phyloP scores from a whole-genome alignment of 495 filamentous ascomycete genomes.

The Penicillium lagena region DNA sequence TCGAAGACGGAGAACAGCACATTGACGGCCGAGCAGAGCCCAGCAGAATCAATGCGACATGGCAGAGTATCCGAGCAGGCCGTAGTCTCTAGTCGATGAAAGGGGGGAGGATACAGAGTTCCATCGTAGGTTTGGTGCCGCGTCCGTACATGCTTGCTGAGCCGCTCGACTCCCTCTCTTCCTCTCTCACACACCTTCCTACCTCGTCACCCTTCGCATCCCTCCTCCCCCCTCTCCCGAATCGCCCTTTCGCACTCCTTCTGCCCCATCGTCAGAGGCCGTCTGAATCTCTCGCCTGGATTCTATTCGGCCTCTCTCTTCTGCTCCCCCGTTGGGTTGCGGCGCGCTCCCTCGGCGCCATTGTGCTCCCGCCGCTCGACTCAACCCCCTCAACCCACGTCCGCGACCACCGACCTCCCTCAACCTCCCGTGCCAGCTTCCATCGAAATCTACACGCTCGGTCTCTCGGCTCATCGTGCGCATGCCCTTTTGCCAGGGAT shows the following conservation, averaged over 20 bases:
- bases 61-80: no score
- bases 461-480: conserved; percentile 22
- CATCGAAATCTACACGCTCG: conserved; percentile 12
- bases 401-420: conserved; percentile 26
- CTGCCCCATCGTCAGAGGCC: conserved; percentile 3
- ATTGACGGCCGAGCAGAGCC: no score
- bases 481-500: conserved; percentile 36
- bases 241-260: conserved; percentile 9
- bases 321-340: conserved; percentile 22
- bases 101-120: no score
- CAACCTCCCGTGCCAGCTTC: conserved; percentile 16
- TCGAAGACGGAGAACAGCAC: no score
- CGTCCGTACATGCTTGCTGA: no score
- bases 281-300: conserved; percentile 2
- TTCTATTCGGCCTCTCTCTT: conserved; percentile 13
- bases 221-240: conserved; percentile 11
- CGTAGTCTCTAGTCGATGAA: no score
- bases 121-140: no score
- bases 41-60: no score
- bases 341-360: conserved; percentile 30
- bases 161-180: no score
- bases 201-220: conserved; percentile 11
- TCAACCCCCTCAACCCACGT: conserved; percentile 28
- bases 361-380: conserved; percentile 31
- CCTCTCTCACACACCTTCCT: conserved; percentile 2